These are phyloP conservation scores for Heliamphora pulchella DNA, from an alignment of 179 eudicot genomes.

Conservation along the genomic window DNA sequence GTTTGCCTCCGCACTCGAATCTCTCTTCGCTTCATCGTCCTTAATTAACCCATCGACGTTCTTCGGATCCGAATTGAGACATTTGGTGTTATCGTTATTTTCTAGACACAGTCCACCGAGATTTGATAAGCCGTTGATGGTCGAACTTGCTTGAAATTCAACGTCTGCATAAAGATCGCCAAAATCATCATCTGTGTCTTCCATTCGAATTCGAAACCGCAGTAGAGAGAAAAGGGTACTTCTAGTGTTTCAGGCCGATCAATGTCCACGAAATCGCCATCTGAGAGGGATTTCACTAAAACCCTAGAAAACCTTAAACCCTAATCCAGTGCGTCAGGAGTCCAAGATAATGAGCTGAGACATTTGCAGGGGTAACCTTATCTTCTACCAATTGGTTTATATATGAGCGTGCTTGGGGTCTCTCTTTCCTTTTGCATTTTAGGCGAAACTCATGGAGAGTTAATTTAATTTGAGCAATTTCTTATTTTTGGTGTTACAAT, in stretches of 20 bases:
- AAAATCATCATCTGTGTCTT: constrained; percentile 46
- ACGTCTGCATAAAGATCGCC: constrained; percentile 66
- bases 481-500: too few relatives aligned
- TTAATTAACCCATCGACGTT: not conserved
- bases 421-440: not conserved
- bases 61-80: not conserved
- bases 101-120: not conserved
- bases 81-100: constrained; percentile 3
- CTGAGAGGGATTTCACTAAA: not conserved
- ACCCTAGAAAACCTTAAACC: constrained; percentile 21
- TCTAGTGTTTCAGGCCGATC: constrained; percentile 4
- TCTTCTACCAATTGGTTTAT: constrained; percentile 3
- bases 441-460: not conserved
- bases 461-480: too few relatives aligned
- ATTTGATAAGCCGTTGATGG: constrained; percentile 23
- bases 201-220: constrained; percentile 22
- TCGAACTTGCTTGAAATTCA: constrained; percentile 39
- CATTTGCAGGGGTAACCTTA: not conserved
- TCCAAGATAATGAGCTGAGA: not conserved
- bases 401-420: not conserved
- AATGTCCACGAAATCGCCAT: not conserved
- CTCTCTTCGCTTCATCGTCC: constrained; percentile 11
- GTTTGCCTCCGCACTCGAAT: constrained; percentile 2
- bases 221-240: not conserved
- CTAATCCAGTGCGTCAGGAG: not conserved